Evolutionary conservation across 257 asterid species (phyloP), one percentile per base, ranked within the genome.

Genomic region (Fraxinus quadrangulata): DNA sequence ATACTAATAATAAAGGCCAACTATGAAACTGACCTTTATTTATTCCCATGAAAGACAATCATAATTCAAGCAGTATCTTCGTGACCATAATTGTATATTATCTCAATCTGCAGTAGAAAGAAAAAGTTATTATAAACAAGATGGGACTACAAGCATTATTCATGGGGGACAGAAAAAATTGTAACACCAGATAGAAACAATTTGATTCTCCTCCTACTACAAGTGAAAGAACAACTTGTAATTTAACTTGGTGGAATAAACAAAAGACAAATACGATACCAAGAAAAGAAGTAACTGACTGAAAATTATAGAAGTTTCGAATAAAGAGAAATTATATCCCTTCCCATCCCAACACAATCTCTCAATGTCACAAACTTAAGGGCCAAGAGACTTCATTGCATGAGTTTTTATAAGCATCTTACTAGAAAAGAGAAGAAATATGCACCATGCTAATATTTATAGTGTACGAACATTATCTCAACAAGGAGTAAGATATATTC

Each of bases 81-180:
- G 17, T 83, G 88, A 67, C 98, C 98, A 71, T 89, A 96, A 86
- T 96, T 83, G 51, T 92, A 87, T 78, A 93, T 70, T 30, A 95
- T 92, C 92, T 92, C 94, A 86, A 94, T 92, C 98, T 94, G 90
- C 87, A 88, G 9, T 74, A 77, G 30, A 16, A 80, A 70, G 71
- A 66, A 72, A 74, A 28, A 70, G 37, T 24, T 51, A 79, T 36
- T 39, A 39, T 45, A 65, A 73, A 34, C 37, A 47, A 42, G 68
- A 70, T 34, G 65, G 74, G 6, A 28, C 30, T n/a, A 19, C 13
- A 5, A 21, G 30, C 67, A 59, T 59, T 2, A 19, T 56, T 56
- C 26, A 2, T 51, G 19, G 63, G 63, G 24, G 24, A 51, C 21
- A 51, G 2, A 21, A 54, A 54, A 54, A 19, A 1, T 54, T 17